phyloP scores from a whole-genome alignment of 495 filamentous ascomycete species.

The Tuber aestivum region DNA sequence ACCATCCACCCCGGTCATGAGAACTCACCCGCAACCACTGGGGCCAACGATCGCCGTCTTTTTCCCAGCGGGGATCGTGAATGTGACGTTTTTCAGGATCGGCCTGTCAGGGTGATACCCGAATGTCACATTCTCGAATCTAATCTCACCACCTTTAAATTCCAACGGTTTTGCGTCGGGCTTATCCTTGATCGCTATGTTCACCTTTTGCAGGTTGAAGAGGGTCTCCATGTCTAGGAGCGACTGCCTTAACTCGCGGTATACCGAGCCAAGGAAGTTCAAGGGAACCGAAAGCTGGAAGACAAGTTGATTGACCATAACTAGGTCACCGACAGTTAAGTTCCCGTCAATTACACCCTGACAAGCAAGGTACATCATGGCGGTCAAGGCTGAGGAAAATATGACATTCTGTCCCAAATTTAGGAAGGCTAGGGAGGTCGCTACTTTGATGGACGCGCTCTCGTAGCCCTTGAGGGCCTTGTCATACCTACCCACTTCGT shows the following conservation, averaged over 20 bases:
- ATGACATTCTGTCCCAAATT: slow-evolving; percentile 99
- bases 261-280: slow-evolving; percentile 93
- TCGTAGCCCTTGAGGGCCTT: slow-evolving; percentile 80
- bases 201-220: slow-evolving; percentile 98
- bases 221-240: slow-evolving; percentile 96
- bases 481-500: slow-evolving; percentile 86
- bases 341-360: slow-evolving; percentile 74
- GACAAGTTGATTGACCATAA: slow-evolving; percentile 97
- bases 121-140: slow-evolving; percentile 91
- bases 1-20: neutral
- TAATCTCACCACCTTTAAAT: slow-evolving; percentile 79
- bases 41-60: slow-evolving; percentile 95
- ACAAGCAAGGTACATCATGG: slow-evolving; percentile 97
- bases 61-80: slow-evolving; percentile 90
- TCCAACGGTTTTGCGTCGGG: slow-evolving; percentile 64
- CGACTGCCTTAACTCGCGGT: slow-evolving; percentile 90
- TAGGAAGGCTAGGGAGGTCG: slow-evolving; percentile 82
- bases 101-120: slow-evolving; percentile 82
- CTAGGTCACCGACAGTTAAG: slow-evolving; percentile 90
- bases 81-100: slow-evolving; percentile 73
- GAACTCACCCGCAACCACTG: slow-evolving; percentile 68
- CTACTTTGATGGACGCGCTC: slow-evolving; percentile 90
- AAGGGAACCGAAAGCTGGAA: slow-evolving; percentile 95
- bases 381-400: slow-evolving; percentile 86
- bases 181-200: slow-evolving; percentile 73